phyloP scores from a whole-genome alignment of 139 green algal species.

The Coelastrella sp. region DNA sequence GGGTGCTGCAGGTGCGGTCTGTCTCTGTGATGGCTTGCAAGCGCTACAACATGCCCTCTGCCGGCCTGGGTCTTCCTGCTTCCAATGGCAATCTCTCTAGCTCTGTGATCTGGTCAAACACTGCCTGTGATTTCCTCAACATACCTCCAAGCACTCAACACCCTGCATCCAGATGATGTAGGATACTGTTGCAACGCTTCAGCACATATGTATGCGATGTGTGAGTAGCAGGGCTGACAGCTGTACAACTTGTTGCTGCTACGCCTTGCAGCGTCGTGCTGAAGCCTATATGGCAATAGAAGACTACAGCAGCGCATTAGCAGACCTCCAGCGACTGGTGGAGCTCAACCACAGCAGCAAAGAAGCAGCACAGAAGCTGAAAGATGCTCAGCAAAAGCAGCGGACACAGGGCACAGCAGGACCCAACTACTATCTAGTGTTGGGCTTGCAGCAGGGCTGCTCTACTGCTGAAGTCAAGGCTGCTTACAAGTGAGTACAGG shows the following conservation, averaged over 20 bases:
- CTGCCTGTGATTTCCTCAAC: too few species aligned
- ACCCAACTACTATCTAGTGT: slow-evolving; percentile 66
- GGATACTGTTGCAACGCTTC: too few species aligned
- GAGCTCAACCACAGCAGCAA: slow-evolving; percentile 43
- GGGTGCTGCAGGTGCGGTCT: slow-evolving; percentile 49
- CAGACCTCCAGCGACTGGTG: slow-evolving; percentile 58
- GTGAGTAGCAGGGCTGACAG: too few species aligned
- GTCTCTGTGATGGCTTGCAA: too few species aligned
- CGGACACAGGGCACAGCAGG: not conserved
- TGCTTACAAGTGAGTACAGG: slow-evolving; percentile 58
- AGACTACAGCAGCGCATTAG: slow-evolving; percentile 56
- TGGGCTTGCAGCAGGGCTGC: slow-evolving; percentile 56
- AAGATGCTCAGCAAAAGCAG: slow-evolving; percentile 18
- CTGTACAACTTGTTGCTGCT: not conserved
- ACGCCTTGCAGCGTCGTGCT: slow-evolving; percentile 60
- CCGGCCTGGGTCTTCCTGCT: too few species aligned
- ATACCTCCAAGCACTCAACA: too few species aligned
- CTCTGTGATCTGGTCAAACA: too few species aligned
- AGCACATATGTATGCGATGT: too few species aligned
- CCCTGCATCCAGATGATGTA: too few species aligned
- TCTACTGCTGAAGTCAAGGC: slow-evolving; percentile 54
- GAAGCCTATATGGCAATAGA: slow-evolving; percentile 68
- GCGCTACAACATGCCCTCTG: too few species aligned
- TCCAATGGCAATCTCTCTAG: too few species aligned
- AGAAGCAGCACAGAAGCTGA: not conserved